phyloP scores from a whole-genome alignment of 306 rosid genomes.

The Cucurbita maxima region DNA sequence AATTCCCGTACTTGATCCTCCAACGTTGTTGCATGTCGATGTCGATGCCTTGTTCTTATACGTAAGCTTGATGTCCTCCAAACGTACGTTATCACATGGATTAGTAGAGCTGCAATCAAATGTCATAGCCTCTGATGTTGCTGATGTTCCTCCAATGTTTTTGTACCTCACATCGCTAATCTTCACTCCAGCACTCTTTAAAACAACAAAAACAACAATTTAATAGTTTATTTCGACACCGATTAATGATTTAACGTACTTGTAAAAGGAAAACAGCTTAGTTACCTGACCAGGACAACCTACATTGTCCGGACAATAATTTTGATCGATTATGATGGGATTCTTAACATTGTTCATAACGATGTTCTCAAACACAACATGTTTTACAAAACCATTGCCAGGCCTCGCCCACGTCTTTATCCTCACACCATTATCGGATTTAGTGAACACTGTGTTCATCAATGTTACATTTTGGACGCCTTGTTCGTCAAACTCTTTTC shows the following conservation, averaged over 20 bases:
- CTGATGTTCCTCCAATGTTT: slow-evolving; percentile 35
- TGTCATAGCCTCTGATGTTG: slow-evolving; percentile 28
- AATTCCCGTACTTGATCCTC: slow-evolving; percentile 20
- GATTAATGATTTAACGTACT: too few relatives aligned
- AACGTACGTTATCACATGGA: slow-evolving; percentile 33
- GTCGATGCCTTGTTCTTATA: slow-evolving; percentile 16
- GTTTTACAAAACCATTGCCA: slow-evolving; percentile 25
- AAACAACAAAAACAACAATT: background rate
- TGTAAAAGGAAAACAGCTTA: too few relatives aligned
- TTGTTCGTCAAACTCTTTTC: slow-evolving; percentile 13
- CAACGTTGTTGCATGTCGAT: slow-evolving; percentile 24
- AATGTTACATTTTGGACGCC: slow-evolving; percentile 47
- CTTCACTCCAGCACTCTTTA: background rate
- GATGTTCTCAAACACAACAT: slow-evolving; percentile 35
- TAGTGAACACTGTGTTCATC: slow-evolving; percentile 23
- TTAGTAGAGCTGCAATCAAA: slow-evolving; percentile 41
- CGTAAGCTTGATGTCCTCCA: slow-evolving; percentile 34
- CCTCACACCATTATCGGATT: slow-evolving; percentile 50
- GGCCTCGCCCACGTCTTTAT: slow-evolving; percentile 66
- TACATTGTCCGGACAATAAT: slow-evolving; percentile 36
- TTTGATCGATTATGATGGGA: slow-evolving; percentile 54
- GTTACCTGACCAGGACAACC: slow-evolving; percentile 31
- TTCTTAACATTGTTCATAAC: slow-evolving; percentile 32
- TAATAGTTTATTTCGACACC: too few relatives aligned
- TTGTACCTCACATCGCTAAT: slow-evolving; percentile 26